These are phyloP conservation scores for Pyrenophora tritici-repentis DNA, from an alignment of 2,329 filamentous ascomycete genomes.

Conservation along the genomic window DNA sequence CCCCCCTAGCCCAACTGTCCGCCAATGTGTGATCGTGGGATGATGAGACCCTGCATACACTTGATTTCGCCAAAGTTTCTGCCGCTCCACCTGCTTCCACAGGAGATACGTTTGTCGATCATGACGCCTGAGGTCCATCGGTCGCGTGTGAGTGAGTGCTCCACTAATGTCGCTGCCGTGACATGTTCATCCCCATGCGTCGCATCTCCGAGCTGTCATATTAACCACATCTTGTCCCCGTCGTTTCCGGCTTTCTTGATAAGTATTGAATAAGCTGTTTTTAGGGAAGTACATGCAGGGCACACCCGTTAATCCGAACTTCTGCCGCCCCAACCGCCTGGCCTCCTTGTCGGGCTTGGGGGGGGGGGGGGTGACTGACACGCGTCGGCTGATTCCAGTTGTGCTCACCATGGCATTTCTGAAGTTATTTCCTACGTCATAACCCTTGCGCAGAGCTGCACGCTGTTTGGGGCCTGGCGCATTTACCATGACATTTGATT, in stretches of 20 bases:
- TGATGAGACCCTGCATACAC: conserved; percentile 33
- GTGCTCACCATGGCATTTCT: conserved; percentile 3
- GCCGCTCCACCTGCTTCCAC: conserved; percentile 22
- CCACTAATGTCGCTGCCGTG: conserved; percentile 12
- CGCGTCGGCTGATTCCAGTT: conserved; percentile 3
- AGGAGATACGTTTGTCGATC: conserved; percentile 29
- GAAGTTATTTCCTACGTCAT: conserved; percentile 6
- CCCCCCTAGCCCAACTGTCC: conserved; percentile 17
- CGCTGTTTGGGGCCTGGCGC: neutral
- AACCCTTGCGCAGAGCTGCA: neutral
- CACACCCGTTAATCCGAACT: conserved; percentile 3
- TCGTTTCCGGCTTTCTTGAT: conserved; percentile 1
- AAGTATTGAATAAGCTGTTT: neutral
- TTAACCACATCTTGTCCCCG: neutral
- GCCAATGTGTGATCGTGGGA: conserved; percentile 26
- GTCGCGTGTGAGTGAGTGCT: conserved; percentile 8
- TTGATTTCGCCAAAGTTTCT: conserved; percentile 30
- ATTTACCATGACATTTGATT: neutral
- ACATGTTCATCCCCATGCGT: conserved; percentile 3
- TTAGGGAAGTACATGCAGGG: neutral
- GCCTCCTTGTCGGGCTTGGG: neutral
- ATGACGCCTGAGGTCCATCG: conserved; percentile 37
- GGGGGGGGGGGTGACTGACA: conserved; percentile 2
- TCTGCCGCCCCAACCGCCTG: conserved; percentile 6
- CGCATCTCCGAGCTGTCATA: conserved; percentile 3